Evolutionary conservation across 345 rosid genomes (phyloP).

Genomic region (Tarenaya hassleriana): DNA sequence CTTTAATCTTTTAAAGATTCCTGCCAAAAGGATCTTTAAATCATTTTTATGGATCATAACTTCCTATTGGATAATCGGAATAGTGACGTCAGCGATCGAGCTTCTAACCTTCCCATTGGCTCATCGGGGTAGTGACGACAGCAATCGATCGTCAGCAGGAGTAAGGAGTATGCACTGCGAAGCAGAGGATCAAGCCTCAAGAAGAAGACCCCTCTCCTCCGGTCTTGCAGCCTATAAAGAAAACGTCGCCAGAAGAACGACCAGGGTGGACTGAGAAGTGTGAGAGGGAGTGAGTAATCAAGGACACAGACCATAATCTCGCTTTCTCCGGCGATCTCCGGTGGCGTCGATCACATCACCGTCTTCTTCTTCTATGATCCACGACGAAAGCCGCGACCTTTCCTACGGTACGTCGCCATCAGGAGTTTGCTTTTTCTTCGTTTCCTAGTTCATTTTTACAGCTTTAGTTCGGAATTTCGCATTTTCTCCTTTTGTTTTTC

Average conservation of each 20-base stretch:
- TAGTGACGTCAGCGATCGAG: not conserved
- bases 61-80: not conserved
- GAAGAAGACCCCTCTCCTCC: conserved; percentile 6
- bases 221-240: conserved; percentile 5
- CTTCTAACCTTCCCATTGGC: conserved; percentile 15
- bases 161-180: not conserved
- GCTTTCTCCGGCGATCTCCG: too few relatives aligned
- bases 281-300: not conserved
- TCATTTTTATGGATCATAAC: not conserved
- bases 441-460: too few relatives aligned
- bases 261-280: not conserved
- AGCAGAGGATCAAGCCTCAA: conserved; percentile 17
- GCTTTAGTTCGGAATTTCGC: too few relatives aligned
- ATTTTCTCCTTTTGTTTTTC: too few relatives aligned
- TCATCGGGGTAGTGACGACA: conserved; percentile 1
- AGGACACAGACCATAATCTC: too few relatives aligned
- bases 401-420: too few relatives aligned
- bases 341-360: too few relatives aligned
- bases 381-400: not conserved
- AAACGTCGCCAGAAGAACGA: not conserved
- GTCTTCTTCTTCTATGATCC: not conserved
- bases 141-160: conserved; percentile 5
- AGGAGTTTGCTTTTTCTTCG: too few relatives aligned
- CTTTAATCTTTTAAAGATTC: not conserved
- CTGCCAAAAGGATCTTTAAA: not conserved